phyloP scores from a whole-genome alignment of 345 rosid genomes.

The Boechera divaricarpa region DNA sequence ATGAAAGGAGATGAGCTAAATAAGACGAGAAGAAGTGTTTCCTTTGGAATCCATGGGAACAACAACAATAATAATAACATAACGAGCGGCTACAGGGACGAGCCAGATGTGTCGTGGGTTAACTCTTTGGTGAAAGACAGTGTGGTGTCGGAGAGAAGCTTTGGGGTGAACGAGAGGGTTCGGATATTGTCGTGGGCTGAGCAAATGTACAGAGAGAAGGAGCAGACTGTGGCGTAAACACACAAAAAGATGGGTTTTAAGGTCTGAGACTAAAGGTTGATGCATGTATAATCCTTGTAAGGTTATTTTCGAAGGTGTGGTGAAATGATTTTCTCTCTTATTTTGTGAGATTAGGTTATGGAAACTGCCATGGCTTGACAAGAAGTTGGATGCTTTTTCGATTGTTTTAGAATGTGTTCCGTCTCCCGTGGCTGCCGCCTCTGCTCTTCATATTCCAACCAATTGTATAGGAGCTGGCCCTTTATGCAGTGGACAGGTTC shows the following conservation, averaged over 20 bases:
- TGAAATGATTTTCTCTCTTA: too few species aligned
- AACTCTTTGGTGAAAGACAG: slow-evolving; percentile 77
- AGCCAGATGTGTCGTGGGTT: slow-evolving; percentile 98
- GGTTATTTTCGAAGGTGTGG: too few species aligned
- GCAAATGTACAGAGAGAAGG: slow-evolving; percentile 85
- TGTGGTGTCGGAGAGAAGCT: slow-evolving; percentile 35
- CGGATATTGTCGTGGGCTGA: slow-evolving; percentile 59
- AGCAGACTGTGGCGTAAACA: slow-evolving; percentile 83
- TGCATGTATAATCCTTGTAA: too few species aligned
- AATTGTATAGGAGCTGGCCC: too few species aligned
- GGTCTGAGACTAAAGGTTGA: too few species aligned
- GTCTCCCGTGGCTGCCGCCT: too few species aligned
- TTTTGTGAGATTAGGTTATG: too few species aligned
- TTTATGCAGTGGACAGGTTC: too few species aligned
- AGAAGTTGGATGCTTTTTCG: too few species aligned
- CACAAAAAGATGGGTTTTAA: slow-evolving; percentile 2
- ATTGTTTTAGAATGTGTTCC: too few species aligned
- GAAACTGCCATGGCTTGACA: too few species aligned
- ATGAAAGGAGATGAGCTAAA: slow-evolving; percentile 83
- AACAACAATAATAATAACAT: slow-evolving; percentile 28
- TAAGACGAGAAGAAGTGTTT: slow-evolving; percentile 83
- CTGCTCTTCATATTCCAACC: too few species aligned
- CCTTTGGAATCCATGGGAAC: slow-evolving; percentile 77
- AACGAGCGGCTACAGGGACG: slow-evolving; percentile 50
- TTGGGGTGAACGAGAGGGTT: slow-evolving; percentile 42